These are phyloP conservation scores for Trichophyton schoenleinii DNA, from an alignment of 2,329 filamentous ascomycete genomes.

Conservation along the genomic window DNA sequence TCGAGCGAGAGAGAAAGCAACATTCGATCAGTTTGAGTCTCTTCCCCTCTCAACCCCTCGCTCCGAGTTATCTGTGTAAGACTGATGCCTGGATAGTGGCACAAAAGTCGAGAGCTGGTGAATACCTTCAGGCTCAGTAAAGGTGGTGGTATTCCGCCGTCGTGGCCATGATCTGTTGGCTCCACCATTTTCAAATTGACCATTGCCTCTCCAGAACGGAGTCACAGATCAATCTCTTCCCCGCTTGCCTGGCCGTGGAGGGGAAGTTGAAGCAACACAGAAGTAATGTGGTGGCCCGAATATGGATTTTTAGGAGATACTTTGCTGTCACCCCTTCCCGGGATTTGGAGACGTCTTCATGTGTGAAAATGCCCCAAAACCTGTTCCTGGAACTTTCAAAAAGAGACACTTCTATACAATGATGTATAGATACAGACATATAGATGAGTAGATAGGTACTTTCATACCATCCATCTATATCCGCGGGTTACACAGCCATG, in stretches of 20 bases:
- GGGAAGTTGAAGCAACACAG: not conserved
- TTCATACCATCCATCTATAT: not conserved
- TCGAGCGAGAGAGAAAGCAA: not conserved
- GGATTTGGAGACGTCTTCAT: not conserved
- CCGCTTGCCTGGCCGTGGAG: not conserved
- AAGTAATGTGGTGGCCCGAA: not conserved
- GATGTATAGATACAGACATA: no score
- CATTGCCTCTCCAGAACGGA: not conserved
- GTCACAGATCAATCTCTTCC: not conserved
- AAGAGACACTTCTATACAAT: no score
- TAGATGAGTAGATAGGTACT: not conserved
- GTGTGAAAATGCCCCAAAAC: not conserved
- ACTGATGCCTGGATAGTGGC: not conserved
- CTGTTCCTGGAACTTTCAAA: not conserved
- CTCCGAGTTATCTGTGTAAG: not conserved
- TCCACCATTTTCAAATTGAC: not conserved
- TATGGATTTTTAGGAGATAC: not conserved
- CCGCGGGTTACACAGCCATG: not conserved
- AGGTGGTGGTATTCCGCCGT: not conserved
- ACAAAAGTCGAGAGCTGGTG: not conserved
- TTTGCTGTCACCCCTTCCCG: not conserved
- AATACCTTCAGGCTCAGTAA: not conserved
- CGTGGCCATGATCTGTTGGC: not conserved
- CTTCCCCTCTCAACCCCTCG: not conserved
- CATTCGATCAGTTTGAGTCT: not conserved